Evolutionary conservation across 768 basidiomycete species (phyloP).

Genomic region (Russula abietina): DNA sequence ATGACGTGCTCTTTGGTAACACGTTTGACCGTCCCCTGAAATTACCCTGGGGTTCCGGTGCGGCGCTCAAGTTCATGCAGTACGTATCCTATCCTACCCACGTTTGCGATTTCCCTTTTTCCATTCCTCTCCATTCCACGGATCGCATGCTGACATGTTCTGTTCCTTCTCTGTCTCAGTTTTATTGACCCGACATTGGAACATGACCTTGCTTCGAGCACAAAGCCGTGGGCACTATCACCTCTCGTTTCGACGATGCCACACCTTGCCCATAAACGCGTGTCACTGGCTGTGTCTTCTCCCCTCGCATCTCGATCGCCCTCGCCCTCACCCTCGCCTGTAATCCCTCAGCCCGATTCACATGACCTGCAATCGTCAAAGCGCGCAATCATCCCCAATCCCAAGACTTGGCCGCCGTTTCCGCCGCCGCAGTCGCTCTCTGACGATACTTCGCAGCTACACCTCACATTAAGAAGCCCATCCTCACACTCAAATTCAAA

Average conservation of each 20-base stretch:
- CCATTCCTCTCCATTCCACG: background rate
- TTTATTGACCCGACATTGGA: slow-evolving; percentile 85
- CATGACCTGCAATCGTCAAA: background rate
- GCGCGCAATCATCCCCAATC: background rate
- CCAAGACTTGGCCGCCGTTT: slow-evolving; percentile 35
- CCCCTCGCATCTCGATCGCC: background rate
- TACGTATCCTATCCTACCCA: slow-evolving; percentile 35
- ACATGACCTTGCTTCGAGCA: slow-evolving; percentile 67
- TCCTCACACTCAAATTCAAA: too few relatives aligned
- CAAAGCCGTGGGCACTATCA: slow-evolving; percentile 88
- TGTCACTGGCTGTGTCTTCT: background rate
- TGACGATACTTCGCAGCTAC: slow-evolving; percentile 54
- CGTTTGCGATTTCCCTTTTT: background rate
- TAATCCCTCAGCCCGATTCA: background rate
- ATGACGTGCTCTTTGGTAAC: slow-evolving; percentile 90
- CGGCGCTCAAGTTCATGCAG: slow-evolving; percentile 80
- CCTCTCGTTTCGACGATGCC: slow-evolving; percentile 81
- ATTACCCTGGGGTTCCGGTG: slow-evolving; percentile 75
- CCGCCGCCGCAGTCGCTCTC: slow-evolving; percentile 44
- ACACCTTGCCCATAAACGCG: slow-evolving; percentile 52
- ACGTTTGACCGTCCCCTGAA: slow-evolving; percentile 74
- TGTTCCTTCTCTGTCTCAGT: slow-evolving; percentile 34
- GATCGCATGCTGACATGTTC: background rate
- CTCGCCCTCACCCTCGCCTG: background rate
- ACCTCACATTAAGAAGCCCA: slow-evolving; percentile 31